Evolutionary conservation across 306 rosid genomes (phyloP).

Genomic region (Glycyrrhiza uralensis): DNA sequence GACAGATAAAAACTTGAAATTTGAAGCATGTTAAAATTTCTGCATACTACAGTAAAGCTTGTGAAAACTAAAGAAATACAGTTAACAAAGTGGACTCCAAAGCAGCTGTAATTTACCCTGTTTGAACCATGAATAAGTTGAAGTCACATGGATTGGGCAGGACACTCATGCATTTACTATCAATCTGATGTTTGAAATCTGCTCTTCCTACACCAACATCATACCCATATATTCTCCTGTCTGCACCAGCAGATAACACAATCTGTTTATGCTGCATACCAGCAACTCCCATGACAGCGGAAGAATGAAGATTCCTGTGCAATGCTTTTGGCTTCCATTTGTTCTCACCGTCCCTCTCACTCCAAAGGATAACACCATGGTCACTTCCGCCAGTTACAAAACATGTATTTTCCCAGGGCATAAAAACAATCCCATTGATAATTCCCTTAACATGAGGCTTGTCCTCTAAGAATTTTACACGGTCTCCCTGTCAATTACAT

Average conservation of each 20-base stretch:
- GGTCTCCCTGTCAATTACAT: conserved; percentile 57
- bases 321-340: conserved; percentile 82
- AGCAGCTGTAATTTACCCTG: conserved; percentile 55
- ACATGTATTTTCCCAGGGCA: conserved; percentile 76
- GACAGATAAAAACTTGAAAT: background rate
- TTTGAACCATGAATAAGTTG: conserved; percentile 94
- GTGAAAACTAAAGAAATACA: background rate
- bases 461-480: conserved; percentile 70
- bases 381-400: conserved; percentile 94
- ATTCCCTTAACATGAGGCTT: conserved; percentile 94
- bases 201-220: conserved; percentile 64
- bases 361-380: conserved; percentile 88
- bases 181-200: conserved; percentile 81
- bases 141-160: conserved; percentile 90
- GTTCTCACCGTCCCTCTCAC: conserved; percentile 54
- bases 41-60: conserved; percentile 2
- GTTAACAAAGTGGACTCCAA: background rate
- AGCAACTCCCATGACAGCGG: conserved; percentile 98
- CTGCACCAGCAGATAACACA: conserved; percentile 90
- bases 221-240: conserved; percentile 76
- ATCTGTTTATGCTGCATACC: conserved; percentile 85
- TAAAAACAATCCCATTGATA: conserved; percentile 72
- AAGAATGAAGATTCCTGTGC: conserved; percentile 79
- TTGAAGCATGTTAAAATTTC: background rate
- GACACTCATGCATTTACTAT: conserved; percentile 97